phyloP scores from a whole-genome alignment of 2,329 filamentous ascomycete species.

The Ophiostoma piceae region DNA sequence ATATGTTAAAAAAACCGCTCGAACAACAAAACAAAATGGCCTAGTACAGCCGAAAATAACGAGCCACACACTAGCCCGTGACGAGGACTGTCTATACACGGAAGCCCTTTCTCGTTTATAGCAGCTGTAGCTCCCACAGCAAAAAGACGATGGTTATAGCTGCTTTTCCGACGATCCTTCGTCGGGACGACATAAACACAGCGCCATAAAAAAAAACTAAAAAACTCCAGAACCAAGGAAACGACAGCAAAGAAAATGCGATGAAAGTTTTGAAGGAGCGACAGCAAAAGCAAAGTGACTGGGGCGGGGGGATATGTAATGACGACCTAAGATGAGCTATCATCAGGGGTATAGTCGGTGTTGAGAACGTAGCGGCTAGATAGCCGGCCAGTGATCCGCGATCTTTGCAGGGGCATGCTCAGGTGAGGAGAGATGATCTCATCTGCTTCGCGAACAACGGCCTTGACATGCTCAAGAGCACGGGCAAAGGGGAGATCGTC shows the following conservation, averaged over 20 bases:
- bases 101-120: slow-evolving; percentile 3
- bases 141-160: not conserved
- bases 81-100: not conserved
- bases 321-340: not conserved
- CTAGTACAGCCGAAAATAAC: not conserved
- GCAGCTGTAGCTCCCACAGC: not conserved
- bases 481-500: slow-evolving; percentile 26
- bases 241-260: not conserved
- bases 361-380: slow-evolving; percentile 23
- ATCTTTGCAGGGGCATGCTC: slow-evolving; percentile 1
- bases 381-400: not conserved
- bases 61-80: not conserved
- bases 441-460: slow-evolving; percentile 24
- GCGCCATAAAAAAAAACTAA: not conserved
- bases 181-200: not conserved
- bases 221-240: not conserved
- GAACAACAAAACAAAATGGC: slow-evolving; percentile 10
- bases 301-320: not conserved
- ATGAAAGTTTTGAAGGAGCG: not conserved
- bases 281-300: not conserved
- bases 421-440: not conserved
- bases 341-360: slow-evolving; percentile 23
- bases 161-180: not conserved
- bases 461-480: slow-evolving; percentile 29
- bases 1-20: slow-evolving; percentile 3